Conservation (phyloP, 108 stramenopile genomes). For the Skeletonema potamos region DNA sequence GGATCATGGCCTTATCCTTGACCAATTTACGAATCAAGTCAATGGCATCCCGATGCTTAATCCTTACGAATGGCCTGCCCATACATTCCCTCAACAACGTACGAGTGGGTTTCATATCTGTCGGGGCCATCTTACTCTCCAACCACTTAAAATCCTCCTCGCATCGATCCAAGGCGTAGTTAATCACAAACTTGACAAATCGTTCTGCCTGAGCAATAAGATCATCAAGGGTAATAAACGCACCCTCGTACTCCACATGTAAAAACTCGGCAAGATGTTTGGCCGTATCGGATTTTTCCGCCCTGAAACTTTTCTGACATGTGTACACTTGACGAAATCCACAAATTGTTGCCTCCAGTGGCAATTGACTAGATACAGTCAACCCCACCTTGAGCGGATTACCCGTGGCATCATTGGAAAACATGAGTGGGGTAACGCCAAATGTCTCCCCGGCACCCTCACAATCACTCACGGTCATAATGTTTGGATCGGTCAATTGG, state of each 20-base stretch:
- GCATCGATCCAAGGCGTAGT: conserved; percentile 87
- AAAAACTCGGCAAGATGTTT: conserved; percentile 95
- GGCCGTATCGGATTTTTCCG: conserved; percentile 94
- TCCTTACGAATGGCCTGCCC: conserved; percentile 60
- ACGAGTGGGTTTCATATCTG: conserved; percentile 55
- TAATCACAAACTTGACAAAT: conserved; percentile 90
- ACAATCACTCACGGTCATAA: conserved; percentile 88
- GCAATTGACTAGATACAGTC: conserved; percentile 93
- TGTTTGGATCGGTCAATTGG: conserved; percentile 65
- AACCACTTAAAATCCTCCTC: conserved; percentile 88
- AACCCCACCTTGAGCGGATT: conserved; percentile 63
- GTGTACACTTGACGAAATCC: conserved; percentile 94
- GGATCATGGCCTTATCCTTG: conserved; percentile 57
- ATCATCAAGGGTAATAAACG: conserved; percentile 80
- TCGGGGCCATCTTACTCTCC: conserved; percentile 67
- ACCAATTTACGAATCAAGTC: conserved; percentile 58
- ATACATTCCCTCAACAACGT: conserved; percentile 46
- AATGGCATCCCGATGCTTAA: conserved; percentile 66
- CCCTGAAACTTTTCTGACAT: conserved; percentile 93
- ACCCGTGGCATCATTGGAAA: conserved; percentile 52
- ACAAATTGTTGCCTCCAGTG: conserved; percentile 91
- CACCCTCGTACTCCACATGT: conserved; percentile 95
- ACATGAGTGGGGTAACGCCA: conserved; percentile 69
- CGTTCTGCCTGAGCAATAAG: conserved; percentile 93
- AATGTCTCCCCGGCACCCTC: conserved; percentile 98